Evolutionary conservation across 225 moss, liverwort and hornwort species (phyloP), one percentile per base, ranked within the genome.

Genomic region (Antitrichia curtipendula): DNA sequence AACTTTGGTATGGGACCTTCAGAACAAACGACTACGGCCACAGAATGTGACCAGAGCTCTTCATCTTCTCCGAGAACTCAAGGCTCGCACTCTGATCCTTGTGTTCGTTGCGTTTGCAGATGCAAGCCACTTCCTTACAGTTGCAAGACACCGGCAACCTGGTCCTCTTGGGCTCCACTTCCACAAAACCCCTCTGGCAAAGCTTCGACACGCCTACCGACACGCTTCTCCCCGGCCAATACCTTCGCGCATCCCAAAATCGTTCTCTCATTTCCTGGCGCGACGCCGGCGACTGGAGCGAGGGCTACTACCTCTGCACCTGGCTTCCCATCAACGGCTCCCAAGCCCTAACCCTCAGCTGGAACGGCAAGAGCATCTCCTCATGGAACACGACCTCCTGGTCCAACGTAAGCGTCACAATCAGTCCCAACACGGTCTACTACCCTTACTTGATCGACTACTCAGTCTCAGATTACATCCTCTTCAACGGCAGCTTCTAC

Each of bases 121-220:
- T 77, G 82, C 85, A 83, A 85, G 90, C 83, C 36, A 83, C 56
- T 23, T 65, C 53, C 17, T 34, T 91, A 75, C 80, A 77, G 47
- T 68, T 93, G 40, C 83, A 65, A 29, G 88, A 92, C 52, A 61
- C 65, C 13, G 92, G 92, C 54, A 92, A 93, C 66, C 84, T 93
- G 49, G 90, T 92, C 28, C 86, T 93, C 12, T n/a, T 81, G 21
- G 47, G 86, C 49, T 78, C 80, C 25, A 77, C 52, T 25, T 64
- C 12, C 53, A 12, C 61, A 6, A 62, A 3, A 14, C 2, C 53
- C 10, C 29, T 90, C 28, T 93, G 92, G 93, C 86, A 92, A 69
- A 92, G 92, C 88, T 93, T 93, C 60, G 88, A 92, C 81, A 89
- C 92, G 36, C 93, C 93, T 16, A 93, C 89, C 14, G 93, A 93